Conservation (phyloP, 768 basidiomycete species). For the Boletus vinaceobasis region DNA sequence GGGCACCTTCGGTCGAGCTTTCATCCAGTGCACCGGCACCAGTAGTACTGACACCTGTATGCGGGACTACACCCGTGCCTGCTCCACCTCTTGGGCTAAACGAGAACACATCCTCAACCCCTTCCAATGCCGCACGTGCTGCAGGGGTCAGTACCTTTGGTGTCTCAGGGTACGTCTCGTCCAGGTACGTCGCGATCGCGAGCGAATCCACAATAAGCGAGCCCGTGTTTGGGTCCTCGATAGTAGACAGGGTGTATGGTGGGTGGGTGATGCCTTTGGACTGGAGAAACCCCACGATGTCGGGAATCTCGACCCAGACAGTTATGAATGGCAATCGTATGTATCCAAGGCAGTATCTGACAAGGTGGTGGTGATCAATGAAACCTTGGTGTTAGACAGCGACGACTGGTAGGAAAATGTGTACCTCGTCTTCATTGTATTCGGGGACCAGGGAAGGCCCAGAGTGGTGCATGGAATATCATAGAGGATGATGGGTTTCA, state of each 20-base stretch:
- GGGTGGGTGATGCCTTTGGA: conserved; percentile 25
- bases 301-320: conserved; percentile 36
- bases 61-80: no score
- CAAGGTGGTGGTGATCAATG: neutral
- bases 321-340: conserved; percentile 13
- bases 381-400: no score
- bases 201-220: conserved; percentile 40
- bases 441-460: conserved; percentile 36
- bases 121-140: conserved; percentile 32
- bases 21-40: no score
- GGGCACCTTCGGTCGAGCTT: no score
- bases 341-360: conserved; percentile 16
- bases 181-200: conserved; percentile 49
- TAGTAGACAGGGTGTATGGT: conserved; percentile 45
- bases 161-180: conserved; percentile 44
- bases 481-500: conserved; percentile 32
- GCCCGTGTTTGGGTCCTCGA: conserved; percentile 44
- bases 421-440: conserved; percentile 15
- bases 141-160: conserved; percentile 37
- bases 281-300: conserved; percentile 36
- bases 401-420: no score
- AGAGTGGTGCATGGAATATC: conserved; percentile 32
- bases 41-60: no score
- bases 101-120: conserved; percentile 22
- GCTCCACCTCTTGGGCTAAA: no score